Conservation (phyloP, 441 rosid species). For the Mallotus japonicus region DNA sequence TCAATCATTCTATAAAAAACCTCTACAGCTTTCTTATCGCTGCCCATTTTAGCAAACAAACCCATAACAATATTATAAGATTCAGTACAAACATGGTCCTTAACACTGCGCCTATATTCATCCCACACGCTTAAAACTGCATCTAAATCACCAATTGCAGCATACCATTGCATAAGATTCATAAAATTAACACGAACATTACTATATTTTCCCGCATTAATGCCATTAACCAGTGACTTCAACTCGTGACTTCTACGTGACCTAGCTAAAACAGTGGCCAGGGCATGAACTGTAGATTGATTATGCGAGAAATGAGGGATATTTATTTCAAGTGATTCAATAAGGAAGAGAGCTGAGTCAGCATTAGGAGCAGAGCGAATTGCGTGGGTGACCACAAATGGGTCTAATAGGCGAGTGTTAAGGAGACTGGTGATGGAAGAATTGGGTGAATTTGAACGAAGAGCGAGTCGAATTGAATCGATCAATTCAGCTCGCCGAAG, state of each 20-base stretch:
- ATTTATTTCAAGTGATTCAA: slow-evolving; percentile 37
- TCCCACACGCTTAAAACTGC: slow-evolving; percentile 60
- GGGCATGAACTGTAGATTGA: slow-evolving; percentile 52
- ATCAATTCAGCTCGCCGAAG: slow-evolving; percentile 62
- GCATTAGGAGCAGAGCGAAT: slow-evolving; percentile 73
- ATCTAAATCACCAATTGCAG: slow-evolving; percentile 48
- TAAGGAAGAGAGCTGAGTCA: slow-evolving; percentile 55
- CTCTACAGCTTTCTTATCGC: slow-evolving; percentile 48
- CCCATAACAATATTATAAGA: slow-evolving; percentile 65
- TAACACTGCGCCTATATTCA: slow-evolving; percentile 42
- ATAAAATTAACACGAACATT: slow-evolving; percentile 53
- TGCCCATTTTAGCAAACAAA: slow-evolving; percentile 42
- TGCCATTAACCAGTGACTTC: slow-evolving; percentile 41
- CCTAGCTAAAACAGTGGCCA: slow-evolving; percentile 73
- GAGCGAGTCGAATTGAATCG: slow-evolving; percentile 57
- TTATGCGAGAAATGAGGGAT: slow-evolving; percentile 40
- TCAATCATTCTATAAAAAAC: slow-evolving; percentile 51
- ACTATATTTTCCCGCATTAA: slow-evolving; percentile 46
- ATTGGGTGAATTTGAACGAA: slow-evolving; percentile 46
- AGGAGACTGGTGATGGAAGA: slow-evolving; percentile 37
- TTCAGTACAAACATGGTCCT: slow-evolving; percentile 54
- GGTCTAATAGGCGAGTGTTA: slow-evolving; percentile 62
- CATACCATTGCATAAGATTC: slow-evolving; percentile 72
- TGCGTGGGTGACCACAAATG: slow-evolving; percentile 62
- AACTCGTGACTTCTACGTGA: slow-evolving; percentile 48